Percentiles rank a stretch among this genome's conserved stretches.
phyloP scores from a whole-genome alignment of 768 basidiomycete genomes.

The Tulasnella sp. region DNA sequence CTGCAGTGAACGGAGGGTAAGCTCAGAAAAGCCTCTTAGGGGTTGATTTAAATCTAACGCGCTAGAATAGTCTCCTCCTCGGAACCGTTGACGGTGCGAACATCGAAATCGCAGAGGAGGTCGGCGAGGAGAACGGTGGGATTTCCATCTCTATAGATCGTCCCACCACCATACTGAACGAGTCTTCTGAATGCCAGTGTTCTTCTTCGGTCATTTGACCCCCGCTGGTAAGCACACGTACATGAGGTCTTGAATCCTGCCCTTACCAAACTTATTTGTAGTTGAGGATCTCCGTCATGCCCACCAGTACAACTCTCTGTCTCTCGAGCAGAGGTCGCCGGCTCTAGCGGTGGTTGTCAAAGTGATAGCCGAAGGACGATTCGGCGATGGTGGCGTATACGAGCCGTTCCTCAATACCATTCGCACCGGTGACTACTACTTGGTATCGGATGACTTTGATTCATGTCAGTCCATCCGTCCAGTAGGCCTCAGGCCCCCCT shows the following conservation, averaged over 20 bases:
- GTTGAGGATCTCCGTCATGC: conserved; percentile 81
- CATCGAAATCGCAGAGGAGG: conserved; percentile 93
- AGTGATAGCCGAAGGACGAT: conserved; percentile 61
- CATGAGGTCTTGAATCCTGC: not conserved
- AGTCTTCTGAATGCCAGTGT: conserved; percentile 1
- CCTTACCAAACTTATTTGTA: conserved; percentile 51
- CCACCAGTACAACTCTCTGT: conserved; percentile 71
- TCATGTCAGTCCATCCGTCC: conserved; percentile 50
- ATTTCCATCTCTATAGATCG: conserved; percentile 52
- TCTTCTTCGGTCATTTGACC: conserved; percentile 85
- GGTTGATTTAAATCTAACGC: not conserved
- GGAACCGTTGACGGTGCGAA: conserved; percentile 70
- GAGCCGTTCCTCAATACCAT: conserved; percentile 51
- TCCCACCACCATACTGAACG: conserved; percentile 4
- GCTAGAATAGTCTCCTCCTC: conserved; percentile 15
- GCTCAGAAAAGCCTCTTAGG: not conserved
- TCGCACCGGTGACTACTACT: conserved; percentile 57
- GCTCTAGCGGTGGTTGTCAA: conserved; percentile 70
- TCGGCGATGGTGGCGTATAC: conserved; percentile 72
- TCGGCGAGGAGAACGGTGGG: conserved; percentile 69
- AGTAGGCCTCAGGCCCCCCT: conserved; percentile 26
- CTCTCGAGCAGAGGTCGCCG: conserved; percentile 74
- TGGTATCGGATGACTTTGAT: conserved; percentile 88
- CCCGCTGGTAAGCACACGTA: conserved; percentile 35
- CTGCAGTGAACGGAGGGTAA: conserved; percentile 58